Evolutionary conservation across 257 asterid species (phyloP).

Genomic region (Solanum okadae): DNA sequence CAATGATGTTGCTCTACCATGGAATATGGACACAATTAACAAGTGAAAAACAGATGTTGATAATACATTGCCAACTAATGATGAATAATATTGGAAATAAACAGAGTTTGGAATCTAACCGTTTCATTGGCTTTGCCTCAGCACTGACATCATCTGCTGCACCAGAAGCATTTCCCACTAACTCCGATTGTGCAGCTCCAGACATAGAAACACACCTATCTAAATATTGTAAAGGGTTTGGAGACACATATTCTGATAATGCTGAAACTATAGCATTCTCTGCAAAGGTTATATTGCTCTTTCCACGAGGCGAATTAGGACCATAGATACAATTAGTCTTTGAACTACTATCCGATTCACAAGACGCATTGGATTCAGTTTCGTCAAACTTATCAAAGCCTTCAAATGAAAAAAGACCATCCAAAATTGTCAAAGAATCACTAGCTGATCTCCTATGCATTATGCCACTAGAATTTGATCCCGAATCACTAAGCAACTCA

Average conservation of each 20-base stretch:
- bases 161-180: slow-evolving; percentile 16
- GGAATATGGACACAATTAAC: neutral
- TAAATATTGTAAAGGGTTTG: slow-evolving; percentile 36
- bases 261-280: slow-evolving; percentile 55
- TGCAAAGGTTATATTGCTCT: slow-evolving; percentile 36
- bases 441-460: slow-evolving; percentile 49
- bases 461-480: slow-evolving; percentile 22
- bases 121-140: slow-evolving; percentile 34
- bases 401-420: slow-evolving; percentile 22
- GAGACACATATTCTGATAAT: slow-evolving; percentile 42
- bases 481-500: slow-evolving; percentile 56
- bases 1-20: neutral
- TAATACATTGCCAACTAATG: neutral
- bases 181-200: slow-evolving; percentile 25
- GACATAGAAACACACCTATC: slow-evolving; percentile 25
- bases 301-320: slow-evolving; percentile 77
- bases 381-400: slow-evolving; percentile 21
- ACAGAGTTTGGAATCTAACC: slow-evolving; percentile 33
- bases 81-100: neutral
- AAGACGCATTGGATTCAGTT: slow-evolving; percentile 21
- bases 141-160: slow-evolving; percentile 22
- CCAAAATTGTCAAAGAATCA: slow-evolving; percentile 39
- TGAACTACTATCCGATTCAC: slow-evolving; percentile 32
- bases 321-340: slow-evolving; percentile 57
- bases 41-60: neutral